Evolutionary conservation across 495 filamentous ascomycete species (phyloP), one percentile per base, ranked within the genome.

Genomic region (Aspergillus coremiiformis): DNA sequence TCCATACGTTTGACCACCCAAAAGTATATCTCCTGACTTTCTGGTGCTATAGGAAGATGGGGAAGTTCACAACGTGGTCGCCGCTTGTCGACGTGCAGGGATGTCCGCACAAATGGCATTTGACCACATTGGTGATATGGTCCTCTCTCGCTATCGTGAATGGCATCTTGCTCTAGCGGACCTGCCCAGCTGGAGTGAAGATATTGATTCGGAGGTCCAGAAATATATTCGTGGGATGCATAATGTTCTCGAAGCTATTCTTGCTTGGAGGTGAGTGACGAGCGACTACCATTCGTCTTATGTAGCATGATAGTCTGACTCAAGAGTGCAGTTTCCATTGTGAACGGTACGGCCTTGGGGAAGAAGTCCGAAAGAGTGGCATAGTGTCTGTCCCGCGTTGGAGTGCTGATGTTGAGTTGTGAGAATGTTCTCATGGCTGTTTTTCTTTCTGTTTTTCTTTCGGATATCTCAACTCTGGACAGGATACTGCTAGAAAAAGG

Each of bases 261-360:
- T 71, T 22, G 50, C 68, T 42, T 71, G 67, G 67, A 71, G 67
- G 67, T 66, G 44, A 21, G 60, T 45, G 22, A 29, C 20, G 20
- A n/a, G 9, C 10, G 19, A 32, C 12, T 3, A n/a, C 24, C 12
- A 17, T 30, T 17, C 8, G 17, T 23, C n/a, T 42, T 42, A 10
- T 29, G 17, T 21, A 2, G 4, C 15, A 41, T 7, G 24, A 6
- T 42, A 15, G 9, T 19, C 23, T 43, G 39, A 9, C 12, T 9
- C 7, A 1, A 9, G 1, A 9, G 33, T 49, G 33, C 17, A 62
- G 59, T n/a, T n/a, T n/a, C n/a, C n/a, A n/a, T n/a, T n/a, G n/a
- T n/a, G n/a, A n/a, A n/a, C n/a, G n/a, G n/a, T n/a, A n/a, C n/a
- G n/a, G n/a, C n/a, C n/a, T n/a, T n/a, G n/a, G n/a, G n/a, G 57